phyloP scores from a whole-genome alignment of 257 asterid genomes.

The Salvia miltiorrhiza region DNA sequence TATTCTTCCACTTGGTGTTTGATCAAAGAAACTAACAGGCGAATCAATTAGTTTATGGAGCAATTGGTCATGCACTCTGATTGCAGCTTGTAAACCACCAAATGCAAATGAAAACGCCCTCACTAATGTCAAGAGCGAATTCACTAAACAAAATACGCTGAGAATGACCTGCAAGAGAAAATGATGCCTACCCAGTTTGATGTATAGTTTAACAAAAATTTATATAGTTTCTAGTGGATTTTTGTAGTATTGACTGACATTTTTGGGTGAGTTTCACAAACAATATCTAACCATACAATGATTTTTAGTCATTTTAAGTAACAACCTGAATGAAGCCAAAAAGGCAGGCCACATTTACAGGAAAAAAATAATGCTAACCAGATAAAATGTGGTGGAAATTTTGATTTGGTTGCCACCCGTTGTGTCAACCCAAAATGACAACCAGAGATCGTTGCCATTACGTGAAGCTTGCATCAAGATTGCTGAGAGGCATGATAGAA shows the following conservation, averaged over 20 bases:
- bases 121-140: conserved; percentile 70
- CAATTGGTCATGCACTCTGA: conserved; percentile 61
- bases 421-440: conserved; percentile 95
- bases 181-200: background rate
- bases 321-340: too few species aligned
- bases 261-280: too few species aligned
- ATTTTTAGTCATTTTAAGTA: too few species aligned
- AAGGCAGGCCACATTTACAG: background rate
- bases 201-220: background rate
- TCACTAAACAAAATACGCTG: conserved; percentile 63
- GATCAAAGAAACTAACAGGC: conserved; percentile 80
- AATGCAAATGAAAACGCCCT: conserved; percentile 90
- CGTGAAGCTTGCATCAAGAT: conserved; percentile 96
- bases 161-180: conserved; percentile 60
- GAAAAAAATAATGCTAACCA: conserved; percentile 50
- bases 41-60: conserved; percentile 62
- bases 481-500: conserved; percentile 67
- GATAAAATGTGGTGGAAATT: conserved; percentile 65
- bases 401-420: conserved; percentile 44
- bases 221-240: too few species aligned
- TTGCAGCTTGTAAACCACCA: conserved; percentile 92
- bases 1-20: conserved; percentile 90
- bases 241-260: too few species aligned
- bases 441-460: conserved; percentile 94
- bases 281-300: too few species aligned